A percentile compares a stretch with the other conserved stretches of the same genome.
phyloP scores from a whole-genome alignment of 2,329 filamentous ascomycete genomes.

The Ceratocystis harringtonii region DNA sequence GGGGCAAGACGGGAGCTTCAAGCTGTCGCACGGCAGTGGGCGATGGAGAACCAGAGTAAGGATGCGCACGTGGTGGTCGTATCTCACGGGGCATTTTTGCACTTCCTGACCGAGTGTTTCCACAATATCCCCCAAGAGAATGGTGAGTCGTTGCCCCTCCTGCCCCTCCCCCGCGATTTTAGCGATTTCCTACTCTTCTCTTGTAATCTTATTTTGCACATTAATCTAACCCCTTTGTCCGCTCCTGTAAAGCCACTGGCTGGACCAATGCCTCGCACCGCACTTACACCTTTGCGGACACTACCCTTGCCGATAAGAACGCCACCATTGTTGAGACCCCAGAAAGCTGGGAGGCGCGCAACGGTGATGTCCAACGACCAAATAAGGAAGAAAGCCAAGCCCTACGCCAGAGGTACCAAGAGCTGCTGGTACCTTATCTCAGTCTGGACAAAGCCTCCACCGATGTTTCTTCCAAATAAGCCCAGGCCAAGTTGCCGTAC shows the following conservation, averaged over 20 bases:
- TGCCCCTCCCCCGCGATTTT: not conserved
- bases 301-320: slow-evolving; percentile 33
- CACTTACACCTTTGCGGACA: slow-evolving; percentile 47
- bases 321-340: slow-evolving; percentile 35
- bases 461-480: not conserved
- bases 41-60: slow-evolving; percentile 26
- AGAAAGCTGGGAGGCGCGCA: slow-evolving; percentile 33
- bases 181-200: not conserved
- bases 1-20: slow-evolving; percentile 45
- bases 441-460: slow-evolving; percentile 20
- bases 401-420: slow-evolving; percentile 28
- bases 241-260: slow-evolving; percentile 40
- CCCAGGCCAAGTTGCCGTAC: not conserved
- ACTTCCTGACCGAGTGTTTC: slow-evolving; percentile 77
- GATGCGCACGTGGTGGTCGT: slow-evolving; percentile 59
- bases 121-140: slow-evolving; percentile 35
- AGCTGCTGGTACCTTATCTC: slow-evolving; percentile 26
- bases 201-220: not conserved
- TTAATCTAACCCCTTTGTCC: not conserved
- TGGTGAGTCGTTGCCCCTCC: slow-evolving; percentile 25
- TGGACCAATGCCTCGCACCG: slow-evolving; percentile 63
- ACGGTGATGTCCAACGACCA: slow-evolving; percentile 28
- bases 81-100: slow-evolving; percentile 69
- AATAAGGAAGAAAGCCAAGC: slow-evolving; percentile 34
- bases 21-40: slow-evolving; percentile 31